Percentiles rank a stretch among this genome's conserved stretches.
phyloP scores from a whole-genome alignment of 148 eudicot genomes.

The Nyssa sinensis region DNA sequence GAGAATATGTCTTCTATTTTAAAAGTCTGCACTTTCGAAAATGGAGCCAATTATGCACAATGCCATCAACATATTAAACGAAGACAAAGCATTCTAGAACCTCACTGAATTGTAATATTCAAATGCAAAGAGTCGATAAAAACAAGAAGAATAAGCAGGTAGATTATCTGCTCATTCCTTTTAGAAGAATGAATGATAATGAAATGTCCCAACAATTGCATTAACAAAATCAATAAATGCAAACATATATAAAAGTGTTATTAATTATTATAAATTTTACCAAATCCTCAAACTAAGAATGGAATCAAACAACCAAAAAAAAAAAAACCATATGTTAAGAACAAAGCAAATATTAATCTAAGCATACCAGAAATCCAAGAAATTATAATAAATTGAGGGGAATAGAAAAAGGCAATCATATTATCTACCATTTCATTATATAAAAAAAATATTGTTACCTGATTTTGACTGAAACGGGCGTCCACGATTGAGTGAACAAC shows the following conservation, averaged over 20 bases:
- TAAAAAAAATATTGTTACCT: slow-evolving; percentile 29
- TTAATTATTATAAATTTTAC: background rate
- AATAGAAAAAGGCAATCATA: background rate
- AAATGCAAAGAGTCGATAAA: background rate
- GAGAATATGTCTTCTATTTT: background rate
- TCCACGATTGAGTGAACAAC: slow-evolving; percentile 79
- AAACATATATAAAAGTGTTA: background rate
- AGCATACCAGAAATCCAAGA: background rate
- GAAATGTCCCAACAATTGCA: background rate
- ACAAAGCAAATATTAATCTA: background rate
- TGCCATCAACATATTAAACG: background rate
- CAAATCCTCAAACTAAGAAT: no score
- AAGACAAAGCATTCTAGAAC: background rate
- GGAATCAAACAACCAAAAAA: background rate
- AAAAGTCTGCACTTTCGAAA: background rate
- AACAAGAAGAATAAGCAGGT: slow-evolving; percentile 16
- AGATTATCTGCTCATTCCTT: background rate
- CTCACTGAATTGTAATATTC: background rate
- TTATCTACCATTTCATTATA: background rate
- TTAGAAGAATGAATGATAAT: background rate
- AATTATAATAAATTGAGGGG: background rate
- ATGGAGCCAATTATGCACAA: background rate
- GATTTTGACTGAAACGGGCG: slow-evolving; percentile 41
- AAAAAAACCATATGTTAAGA: no score
- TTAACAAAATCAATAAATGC: background rate